Evolutionary conservation across 2,329 filamentous ascomycete genomes (phyloP).

Genomic region (Xylaria hypoxylon): DNA sequence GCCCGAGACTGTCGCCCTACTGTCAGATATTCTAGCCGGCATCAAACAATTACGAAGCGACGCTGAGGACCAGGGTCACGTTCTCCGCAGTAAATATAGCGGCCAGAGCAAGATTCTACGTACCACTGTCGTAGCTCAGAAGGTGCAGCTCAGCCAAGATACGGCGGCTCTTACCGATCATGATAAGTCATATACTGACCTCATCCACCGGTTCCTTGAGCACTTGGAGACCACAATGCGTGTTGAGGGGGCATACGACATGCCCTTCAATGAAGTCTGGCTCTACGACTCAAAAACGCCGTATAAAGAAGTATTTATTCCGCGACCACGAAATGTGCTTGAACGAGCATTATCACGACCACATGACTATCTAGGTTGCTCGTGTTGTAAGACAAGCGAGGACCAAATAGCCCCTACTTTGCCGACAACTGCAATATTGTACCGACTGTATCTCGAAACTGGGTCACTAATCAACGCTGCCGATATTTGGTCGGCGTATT

Average conservation of each 20-base stretch:
- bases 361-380: constrained; percentile 81
- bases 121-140: constrained; percentile 83
- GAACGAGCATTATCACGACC: constrained; percentile 78
- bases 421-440: constrained; percentile 78
- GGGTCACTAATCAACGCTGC: constrained; percentile 81
- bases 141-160: constrained; percentile 82
- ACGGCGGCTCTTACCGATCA: constrained; percentile 76
- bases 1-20: constrained; percentile 48
- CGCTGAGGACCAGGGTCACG: constrained; percentile 58
- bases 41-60: constrained; percentile 60
- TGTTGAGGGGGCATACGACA: constrained; percentile 56
- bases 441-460: constrained; percentile 82
- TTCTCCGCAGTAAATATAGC: constrained; percentile 80
- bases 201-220: constrained; percentile 69
- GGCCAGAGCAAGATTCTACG: constrained; percentile 76
- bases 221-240: constrained; percentile 56
- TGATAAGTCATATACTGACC: constrained; percentile 75
- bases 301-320: constrained; percentile 79
- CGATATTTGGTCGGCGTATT: constrained; percentile 83
- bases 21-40: constrained; percentile 58
- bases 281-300: constrained; percentile 79
- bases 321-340: constrained; percentile 75
- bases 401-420: constrained; percentile 69
- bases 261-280: constrained; percentile 78
- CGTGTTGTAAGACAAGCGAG: constrained; percentile 69